A percentile compares a stretch with the other conserved stretches of the same genome.
Evolutionary conservation across 2,329 filamentous ascomycete genomes (phyloP).

Genomic region (Phaeosphaeriaceae sp.): DNA sequence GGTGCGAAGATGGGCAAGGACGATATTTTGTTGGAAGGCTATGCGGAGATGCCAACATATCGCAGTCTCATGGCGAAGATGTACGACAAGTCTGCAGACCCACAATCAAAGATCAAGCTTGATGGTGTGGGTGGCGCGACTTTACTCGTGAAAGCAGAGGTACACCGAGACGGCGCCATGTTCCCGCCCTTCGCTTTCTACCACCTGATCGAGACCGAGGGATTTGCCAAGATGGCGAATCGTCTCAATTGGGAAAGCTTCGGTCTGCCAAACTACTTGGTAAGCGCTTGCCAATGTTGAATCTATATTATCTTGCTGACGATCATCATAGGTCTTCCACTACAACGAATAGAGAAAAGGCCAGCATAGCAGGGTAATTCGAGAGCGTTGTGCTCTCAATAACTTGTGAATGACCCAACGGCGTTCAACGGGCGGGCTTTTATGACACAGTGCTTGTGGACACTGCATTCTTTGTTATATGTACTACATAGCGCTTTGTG

Average conservation of each 20-base stretch:
- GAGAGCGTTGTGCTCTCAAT: slow-evolving; percentile 2
- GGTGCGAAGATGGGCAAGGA: slow-evolving; percentile 84
- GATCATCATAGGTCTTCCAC: slow-evolving; percentile 73
- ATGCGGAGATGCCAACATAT: slow-evolving; percentile 91
- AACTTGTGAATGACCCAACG: slow-evolving; percentile 27
- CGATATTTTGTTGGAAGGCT: slow-evolving; percentile 92
- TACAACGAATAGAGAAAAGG: slow-evolving; percentile 75
- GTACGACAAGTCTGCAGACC: slow-evolving; percentile 60
- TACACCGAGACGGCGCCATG: slow-evolving; percentile 97
- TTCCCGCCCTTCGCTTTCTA: slow-evolving; percentile 97
- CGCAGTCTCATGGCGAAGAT: slow-evolving; percentile 90
- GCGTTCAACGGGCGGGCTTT: slow-evolving; percentile 31
- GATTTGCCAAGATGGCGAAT: slow-evolving; percentile 96
- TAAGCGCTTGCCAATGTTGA: slow-evolving; percentile 52
- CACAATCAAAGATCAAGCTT: slow-evolving; percentile 71
- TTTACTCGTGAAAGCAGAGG: slow-evolving; percentile 92
- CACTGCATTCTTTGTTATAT: slow-evolving; percentile 5
- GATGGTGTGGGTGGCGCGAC: slow-evolving; percentile 95
- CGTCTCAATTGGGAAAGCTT: slow-evolving; percentile 83
- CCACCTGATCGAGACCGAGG: slow-evolving; percentile 96
- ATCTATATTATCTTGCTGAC: background rate
- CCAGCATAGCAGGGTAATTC: slow-evolving; percentile 3
- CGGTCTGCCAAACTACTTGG: slow-evolving; percentile 97
- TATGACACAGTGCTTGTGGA: slow-evolving; percentile 6
- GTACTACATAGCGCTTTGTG: slow-evolving; percentile 8